These are phyloP conservation scores for Circinella minor DNA, from an alignment of 371 early-diverging fungal genomes.

Conservation along the genomic window DNA sequence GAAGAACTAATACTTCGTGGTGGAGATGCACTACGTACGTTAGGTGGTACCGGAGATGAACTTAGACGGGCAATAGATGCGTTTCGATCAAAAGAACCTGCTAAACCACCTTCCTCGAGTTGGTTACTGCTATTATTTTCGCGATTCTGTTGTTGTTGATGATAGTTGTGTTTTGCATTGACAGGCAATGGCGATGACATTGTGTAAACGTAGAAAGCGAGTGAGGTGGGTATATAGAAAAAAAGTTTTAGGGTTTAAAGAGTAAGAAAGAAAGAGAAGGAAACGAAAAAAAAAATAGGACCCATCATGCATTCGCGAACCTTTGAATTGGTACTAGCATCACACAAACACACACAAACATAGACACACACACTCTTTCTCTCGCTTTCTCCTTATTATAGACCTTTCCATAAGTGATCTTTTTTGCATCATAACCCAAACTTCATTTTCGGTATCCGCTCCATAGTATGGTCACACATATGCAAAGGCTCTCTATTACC, in stretches of 20 bases:
- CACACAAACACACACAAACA: too few species aligned
- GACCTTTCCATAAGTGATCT: background rate
- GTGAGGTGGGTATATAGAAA: background rate
- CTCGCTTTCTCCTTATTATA: background rate
- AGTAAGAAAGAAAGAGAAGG: background rate
- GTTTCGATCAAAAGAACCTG: slow-evolving; percentile 38
- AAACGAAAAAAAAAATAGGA: background rate
- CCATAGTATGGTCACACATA: background rate
- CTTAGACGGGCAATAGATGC: slow-evolving; percentile 40
- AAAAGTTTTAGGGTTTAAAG: background rate
- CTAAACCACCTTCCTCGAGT: slow-evolving; percentile 18
- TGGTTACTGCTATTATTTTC: slow-evolving; percentile 9
- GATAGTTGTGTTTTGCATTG: slow-evolving; percentile 50
- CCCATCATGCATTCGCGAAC: background rate
- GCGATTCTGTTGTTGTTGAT: slow-evolving; percentile 7
- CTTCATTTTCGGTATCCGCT: slow-evolving; percentile 3
- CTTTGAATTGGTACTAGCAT: too few species aligned
- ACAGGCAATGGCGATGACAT: slow-evolving; percentile 57
- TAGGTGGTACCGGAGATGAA: slow-evolving; percentile 36
- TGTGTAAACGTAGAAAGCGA: background rate
- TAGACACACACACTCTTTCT: too few species aligned
- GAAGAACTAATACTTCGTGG: slow-evolving; percentile 31
- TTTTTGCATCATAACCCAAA: background rate
- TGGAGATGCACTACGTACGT: slow-evolving; percentile 32
- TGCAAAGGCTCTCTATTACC: background rate